Evolutionary conservation across 2,329 filamentous ascomycete species (phyloP).

Genomic region (Pestalotiopsis sp.): DNA sequence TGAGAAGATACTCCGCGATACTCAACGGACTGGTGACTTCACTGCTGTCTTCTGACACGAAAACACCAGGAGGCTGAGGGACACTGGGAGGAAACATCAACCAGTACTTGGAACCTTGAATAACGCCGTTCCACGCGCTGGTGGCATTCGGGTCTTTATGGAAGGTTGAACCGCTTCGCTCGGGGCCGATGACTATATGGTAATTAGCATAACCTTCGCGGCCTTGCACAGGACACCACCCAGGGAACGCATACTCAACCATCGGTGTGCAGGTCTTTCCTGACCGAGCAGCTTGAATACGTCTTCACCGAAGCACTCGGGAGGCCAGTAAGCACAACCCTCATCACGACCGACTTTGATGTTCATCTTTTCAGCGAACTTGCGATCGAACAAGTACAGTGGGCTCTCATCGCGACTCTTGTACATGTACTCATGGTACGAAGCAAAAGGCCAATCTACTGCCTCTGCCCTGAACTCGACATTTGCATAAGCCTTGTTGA

Average conservation of each 20-base stretch:
- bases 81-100: slow-evolving; percentile 87
- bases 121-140: slow-evolving; percentile 91
- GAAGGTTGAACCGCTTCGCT: slow-evolving; percentile 88
- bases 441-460: slow-evolving; percentile 87
- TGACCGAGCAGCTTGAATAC: slow-evolving; percentile 78
- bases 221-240: neutral
- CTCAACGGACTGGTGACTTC: slow-evolving; percentile 93
- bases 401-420: slow-evolving; percentile 84
- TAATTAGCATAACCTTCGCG: neutral
- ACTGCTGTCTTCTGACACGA: slow-evolving; percentile 84
- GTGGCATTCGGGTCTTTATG: slow-evolving; percentile 81
- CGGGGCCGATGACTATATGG: slow-evolving; percentile 70
- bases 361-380: slow-evolving; percentile 84
- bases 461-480: slow-evolving; percentile 85
- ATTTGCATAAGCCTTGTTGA: slow-evolving; percentile 66
- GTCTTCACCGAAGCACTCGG: slow-evolving; percentile 84
- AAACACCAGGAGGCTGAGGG: slow-evolving; percentile 82
- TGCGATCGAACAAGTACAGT: slow-evolving; percentile 87
- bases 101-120: slow-evolving; percentile 94
- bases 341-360: slow-evolving; percentile 62
- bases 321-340: slow-evolving; percentile 71
- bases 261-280: slow-evolving; percentile 84
- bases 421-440: slow-evolving; percentile 81
- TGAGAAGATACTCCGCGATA: slow-evolving; percentile 94
- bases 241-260: slow-evolving; percentile 63